Conservation (phyloP, 2,329 filamentous ascomycete species). For the Epichloe typhina region DNA sequence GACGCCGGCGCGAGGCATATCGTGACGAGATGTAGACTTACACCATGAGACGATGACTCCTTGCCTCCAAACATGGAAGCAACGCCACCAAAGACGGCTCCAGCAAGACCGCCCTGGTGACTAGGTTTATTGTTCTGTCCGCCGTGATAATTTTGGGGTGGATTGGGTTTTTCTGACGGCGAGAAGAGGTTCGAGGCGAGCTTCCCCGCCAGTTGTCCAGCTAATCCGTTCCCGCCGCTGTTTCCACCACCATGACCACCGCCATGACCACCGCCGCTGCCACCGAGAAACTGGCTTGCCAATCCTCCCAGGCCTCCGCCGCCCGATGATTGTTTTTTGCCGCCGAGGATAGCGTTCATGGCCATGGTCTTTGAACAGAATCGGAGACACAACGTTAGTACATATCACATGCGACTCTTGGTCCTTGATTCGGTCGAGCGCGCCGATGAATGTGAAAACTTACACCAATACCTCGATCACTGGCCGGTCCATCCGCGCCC, state of each 20-base stretch:
- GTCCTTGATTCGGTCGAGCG: neutral
- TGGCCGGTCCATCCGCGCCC: conserved; percentile 36
- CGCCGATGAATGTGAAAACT: conserved; percentile 14
- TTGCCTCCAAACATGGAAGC: conserved; percentile 40
- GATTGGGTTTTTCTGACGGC: conserved; percentile 28
- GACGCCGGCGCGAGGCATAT: neutral
- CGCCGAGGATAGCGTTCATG: conserved; percentile 43
- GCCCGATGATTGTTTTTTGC: conserved; percentile 22
- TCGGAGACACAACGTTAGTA: neutral
- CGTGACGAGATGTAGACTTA: neutral
- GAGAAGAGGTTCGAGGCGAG: conserved; percentile 43
- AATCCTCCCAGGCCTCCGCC: conserved; percentile 12
- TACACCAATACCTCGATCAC: conserved; percentile 54
- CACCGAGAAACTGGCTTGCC: conserved; percentile 4
- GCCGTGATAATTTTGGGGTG: conserved; percentile 35
- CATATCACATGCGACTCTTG: neutral
- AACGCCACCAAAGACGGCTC: conserved; percentile 41
- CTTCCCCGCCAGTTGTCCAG: conserved; percentile 44
- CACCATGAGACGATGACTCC: conserved; percentile 16
- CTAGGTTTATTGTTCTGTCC: conserved; percentile 26
- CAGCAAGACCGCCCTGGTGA: conserved; percentile 35
- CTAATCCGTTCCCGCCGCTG: conserved; percentile 26
- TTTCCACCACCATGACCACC: conserved; percentile 17
- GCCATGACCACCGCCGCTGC: conserved; percentile 25
- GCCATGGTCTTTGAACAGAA: conserved; percentile 38